phyloP scores from a whole-genome alignment of 305 asterid genomes.

The Fraxinus ornus region DNA sequence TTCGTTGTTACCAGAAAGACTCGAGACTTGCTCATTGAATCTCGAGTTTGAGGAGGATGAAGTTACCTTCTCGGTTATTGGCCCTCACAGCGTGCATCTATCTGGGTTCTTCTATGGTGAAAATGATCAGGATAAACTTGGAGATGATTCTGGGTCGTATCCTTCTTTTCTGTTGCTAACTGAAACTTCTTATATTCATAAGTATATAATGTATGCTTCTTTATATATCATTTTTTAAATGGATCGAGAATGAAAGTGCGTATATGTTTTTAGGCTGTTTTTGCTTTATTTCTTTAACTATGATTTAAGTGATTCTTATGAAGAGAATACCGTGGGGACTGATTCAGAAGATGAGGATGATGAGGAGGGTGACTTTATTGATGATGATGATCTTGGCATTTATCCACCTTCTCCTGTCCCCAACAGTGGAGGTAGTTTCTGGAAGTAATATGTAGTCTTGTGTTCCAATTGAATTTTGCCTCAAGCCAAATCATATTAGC shows the following conservation, averaged over 20 bases:
- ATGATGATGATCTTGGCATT: conserved; percentile 46
- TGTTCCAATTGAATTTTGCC: background rate
- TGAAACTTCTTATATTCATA: background rate
- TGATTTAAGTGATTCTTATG: conserved; percentile 45
- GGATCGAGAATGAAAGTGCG: background rate
- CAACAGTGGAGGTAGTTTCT: conserved; percentile 71
- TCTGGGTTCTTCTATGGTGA: conserved; percentile 78
- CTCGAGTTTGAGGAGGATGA: conserved; percentile 82
- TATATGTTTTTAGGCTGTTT: background rate
- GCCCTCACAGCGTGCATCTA: conserved; percentile 69
- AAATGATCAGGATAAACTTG: conserved; percentile 32
- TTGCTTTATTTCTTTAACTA: conserved; percentile 30
- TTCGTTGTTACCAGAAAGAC: conserved; percentile 61
- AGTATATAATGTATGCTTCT: background rate
- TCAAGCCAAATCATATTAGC: background rate
- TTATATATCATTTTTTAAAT: background rate
- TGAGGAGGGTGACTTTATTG: conserved; percentile 39
- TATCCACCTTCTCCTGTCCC: conserved; percentile 46
- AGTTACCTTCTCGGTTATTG: conserved; percentile 66
- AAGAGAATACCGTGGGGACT: conserved; percentile 36
- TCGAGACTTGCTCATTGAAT: conserved; percentile 73
- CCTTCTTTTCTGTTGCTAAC: conserved; percentile 34
- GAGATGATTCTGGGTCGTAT: conserved; percentile 55
- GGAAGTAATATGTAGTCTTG: background rate
- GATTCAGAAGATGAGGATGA: conserved; percentile 56